Base-by-base conservation (phyloP, 108 stramenopile genomes). In the Nitzschia sp. region DNA sequence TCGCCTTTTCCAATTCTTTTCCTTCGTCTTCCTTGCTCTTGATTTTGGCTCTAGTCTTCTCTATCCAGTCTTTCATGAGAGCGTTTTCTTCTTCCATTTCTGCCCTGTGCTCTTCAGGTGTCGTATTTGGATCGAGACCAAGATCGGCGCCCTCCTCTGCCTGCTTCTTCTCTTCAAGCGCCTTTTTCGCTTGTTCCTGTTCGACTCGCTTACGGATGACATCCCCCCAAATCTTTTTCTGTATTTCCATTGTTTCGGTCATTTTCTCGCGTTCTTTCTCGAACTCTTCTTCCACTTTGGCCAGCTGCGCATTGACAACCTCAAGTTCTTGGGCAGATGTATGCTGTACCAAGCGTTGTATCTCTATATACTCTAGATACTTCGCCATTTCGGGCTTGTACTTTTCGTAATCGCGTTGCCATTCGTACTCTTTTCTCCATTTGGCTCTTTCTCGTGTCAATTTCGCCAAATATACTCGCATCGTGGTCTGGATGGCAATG, bases 311-410 rank as follows among this genome's bases (percentile, higher is more conserved):
- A 2, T 56, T 27, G 48, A 16, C 4, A 50, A 50, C 21, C 27
- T 5, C 9, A 32, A 32, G 25, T 4, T 56, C 55, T 27, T 16
- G 31, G 13, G 28, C 30, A 5, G 8, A 29, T 8, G 31, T 16
- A 29, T 30, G 25, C 27, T 29, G 55, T 4, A 15, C 30, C 5
- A 5, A 28, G 6, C 27, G 23, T 31, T 56, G 9, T 21, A 28
- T 17, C 55, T 13, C 17, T 2, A 26, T 21, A n/a, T 32, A 56
- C 3, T 26, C 55, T 2, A 56, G 23, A 31, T 56, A 56, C 17
- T 56, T 56, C 27, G 28, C 30, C 28, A 16, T 56, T 31, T 56
- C 30, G 25, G 55, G 55, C 55, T 56, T 30, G 21, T 56, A 56
- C 21, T 30, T 56, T 56, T 22, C 55, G 2, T 28, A 29, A 2